phyloP scores from a whole-genome alignment of 257 asterid genomes.

The Solanum neorickii region DNA sequence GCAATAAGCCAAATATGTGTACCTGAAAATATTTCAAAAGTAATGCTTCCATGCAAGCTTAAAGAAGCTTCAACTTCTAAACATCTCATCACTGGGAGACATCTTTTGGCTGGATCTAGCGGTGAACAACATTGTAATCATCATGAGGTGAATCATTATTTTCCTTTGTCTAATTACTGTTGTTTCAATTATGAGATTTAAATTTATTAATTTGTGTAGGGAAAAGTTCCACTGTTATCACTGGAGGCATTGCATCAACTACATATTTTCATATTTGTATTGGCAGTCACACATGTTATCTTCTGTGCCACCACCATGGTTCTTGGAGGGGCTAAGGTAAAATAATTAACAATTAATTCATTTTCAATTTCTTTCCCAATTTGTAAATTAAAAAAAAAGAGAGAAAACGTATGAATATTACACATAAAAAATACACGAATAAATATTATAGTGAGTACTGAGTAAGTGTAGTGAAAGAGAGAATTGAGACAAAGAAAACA shows the following conservation, averaged over 20 bases:
- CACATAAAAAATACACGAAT: no score
- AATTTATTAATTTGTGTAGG: constrained; percentile 21
- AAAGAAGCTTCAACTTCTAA: background rate
- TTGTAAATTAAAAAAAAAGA: no score
- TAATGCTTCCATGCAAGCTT: constrained; percentile 73
- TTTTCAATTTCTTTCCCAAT: background rate
- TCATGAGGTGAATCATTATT: constrained; percentile 10
- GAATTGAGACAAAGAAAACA: no score
- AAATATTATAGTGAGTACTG: no score
- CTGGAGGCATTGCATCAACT: constrained; percentile 81
- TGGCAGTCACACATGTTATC: constrained; percentile 71
- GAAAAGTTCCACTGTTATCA: constrained; percentile 50
- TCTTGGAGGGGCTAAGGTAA: constrained; percentile 67
- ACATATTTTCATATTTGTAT: constrained; percentile 76
- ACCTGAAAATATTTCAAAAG: constrained; percentile 29
- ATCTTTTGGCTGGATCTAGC: constrained; percentile 30
- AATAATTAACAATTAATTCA: background rate
- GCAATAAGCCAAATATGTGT: constrained; percentile 45
- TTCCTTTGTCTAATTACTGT: background rate
- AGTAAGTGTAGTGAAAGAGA: no score
- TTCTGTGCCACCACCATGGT: constrained; percentile 65
- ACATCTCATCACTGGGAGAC: constrained; percentile 10
- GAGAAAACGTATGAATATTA: no score
- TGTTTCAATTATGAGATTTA: background rate
- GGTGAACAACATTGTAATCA: constrained; percentile 20